Evolutionary conservation across 2,329 filamentous ascomycete species (phyloP).

Genomic region (Xylaria digitata): DNA sequence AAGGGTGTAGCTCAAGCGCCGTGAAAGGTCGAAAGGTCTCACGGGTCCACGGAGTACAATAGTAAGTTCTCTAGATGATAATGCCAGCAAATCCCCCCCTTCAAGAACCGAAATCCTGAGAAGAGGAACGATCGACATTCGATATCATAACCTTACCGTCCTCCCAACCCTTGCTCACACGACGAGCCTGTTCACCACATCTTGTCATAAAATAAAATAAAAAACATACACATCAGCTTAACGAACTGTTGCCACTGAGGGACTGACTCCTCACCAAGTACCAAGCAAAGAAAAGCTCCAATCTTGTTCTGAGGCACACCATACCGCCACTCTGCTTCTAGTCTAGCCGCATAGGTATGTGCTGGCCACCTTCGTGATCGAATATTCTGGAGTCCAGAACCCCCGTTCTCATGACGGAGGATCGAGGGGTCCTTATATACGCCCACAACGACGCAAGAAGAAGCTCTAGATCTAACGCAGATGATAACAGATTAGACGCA

Average conservation of each 20-base stretch:
- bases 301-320: constrained; percentile 7
- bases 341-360: constrained; percentile 38
- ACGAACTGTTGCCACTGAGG: background rate
- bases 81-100: constrained; percentile 39
- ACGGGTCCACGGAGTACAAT: constrained; percentile 34
- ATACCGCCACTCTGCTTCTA: constrained; percentile 15
- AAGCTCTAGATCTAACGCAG: constrained; percentile 36
- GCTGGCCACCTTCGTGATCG: constrained; percentile 21
- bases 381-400: constrained; percentile 31
- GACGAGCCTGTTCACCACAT: constrained; percentile 18
- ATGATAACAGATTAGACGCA: constrained; percentile 24
- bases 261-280: constrained; percentile 6
- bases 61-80: constrained; percentile 35
- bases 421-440: constrained; percentile 31
- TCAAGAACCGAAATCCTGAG: constrained; percentile 18
- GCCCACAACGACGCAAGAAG: constrained; percentile 27
- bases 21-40: constrained; percentile 16
- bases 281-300: constrained; percentile 11
- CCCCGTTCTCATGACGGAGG: constrained; percentile 19
- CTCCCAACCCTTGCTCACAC: constrained; percentile 21
- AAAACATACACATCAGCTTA: constrained; percentile 20
- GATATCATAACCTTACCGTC: constrained; percentile 35
- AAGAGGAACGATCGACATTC: constrained; percentile 38
- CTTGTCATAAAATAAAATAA: constrained; percentile 20
- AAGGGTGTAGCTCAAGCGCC: constrained; percentile 29